These are phyloP conservation scores for Xanthoparmelia taractica DNA, from an alignment of 495 filamentous ascomycete species.

Conservation along the genomic window DNA sequence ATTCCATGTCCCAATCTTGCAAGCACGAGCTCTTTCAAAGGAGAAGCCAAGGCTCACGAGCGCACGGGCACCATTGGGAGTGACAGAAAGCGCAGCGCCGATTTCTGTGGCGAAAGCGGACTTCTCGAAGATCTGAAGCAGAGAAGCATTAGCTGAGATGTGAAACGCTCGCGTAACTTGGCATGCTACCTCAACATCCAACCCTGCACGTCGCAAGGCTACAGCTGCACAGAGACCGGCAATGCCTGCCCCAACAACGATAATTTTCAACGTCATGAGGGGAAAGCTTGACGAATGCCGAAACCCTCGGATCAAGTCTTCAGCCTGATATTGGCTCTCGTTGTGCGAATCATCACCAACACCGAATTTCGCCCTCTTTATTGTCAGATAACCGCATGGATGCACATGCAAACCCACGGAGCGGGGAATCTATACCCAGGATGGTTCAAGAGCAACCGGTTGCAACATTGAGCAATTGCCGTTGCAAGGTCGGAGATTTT, in stretches of 20 bases:
- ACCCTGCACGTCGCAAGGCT: constrained; percentile 45
- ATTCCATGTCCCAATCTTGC: constrained; percentile 19
- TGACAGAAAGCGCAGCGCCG: constrained; percentile 41
- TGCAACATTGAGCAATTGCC: constrained; percentile 6
- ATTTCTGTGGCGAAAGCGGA: constrained; percentile 33
- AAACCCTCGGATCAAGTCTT: constrained; percentile 3
- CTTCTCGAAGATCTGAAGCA: constrained; percentile 23
- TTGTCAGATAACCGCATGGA: constrained; percentile 4
- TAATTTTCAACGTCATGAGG: constrained; percentile 32
- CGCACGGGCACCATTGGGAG: constrained; percentile 39
- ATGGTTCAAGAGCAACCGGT: neutral
- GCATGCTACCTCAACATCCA: constrained; percentile 37
- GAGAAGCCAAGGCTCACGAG: constrained; percentile 32
- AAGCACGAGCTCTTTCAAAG: constrained; percentile 29
- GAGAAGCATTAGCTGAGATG: constrained; percentile 7
- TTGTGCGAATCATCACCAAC: constrained; percentile 7
- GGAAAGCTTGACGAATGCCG: constrained; percentile 6
- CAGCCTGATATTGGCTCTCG: constrained; percentile 3
- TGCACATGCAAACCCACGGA: neutral
- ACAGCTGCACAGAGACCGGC: constrained; percentile 43
- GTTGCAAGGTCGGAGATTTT: constrained; percentile 4
- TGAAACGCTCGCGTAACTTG: constrained; percentile 2
- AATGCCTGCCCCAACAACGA: constrained; percentile 38
- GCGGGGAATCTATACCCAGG: neutral
- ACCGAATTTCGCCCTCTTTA: constrained; percentile 8